A percentile compares a stretch with the other conserved stretches of the same genome.
These are phyloP conservation scores for Phytopythium montanum DNA, from an alignment of 352 stramenopile species.

Conservation along the genomic window DNA sequence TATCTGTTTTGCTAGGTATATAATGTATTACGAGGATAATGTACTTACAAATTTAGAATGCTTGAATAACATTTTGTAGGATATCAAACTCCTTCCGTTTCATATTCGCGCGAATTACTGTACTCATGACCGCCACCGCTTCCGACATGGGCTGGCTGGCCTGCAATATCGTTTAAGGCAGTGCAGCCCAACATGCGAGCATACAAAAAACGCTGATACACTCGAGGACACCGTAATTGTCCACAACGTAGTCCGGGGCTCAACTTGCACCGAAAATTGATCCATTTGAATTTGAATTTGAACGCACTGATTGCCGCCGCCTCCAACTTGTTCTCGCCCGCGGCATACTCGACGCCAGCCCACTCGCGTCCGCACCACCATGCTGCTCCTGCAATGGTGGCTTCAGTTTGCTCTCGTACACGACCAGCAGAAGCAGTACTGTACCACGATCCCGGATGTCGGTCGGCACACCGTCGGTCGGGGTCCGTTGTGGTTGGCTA, in stretches of 20 bases:
- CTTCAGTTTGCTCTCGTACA: background rate
- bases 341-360: background rate
- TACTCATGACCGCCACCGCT: too few relatives aligned
- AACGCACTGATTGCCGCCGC: background rate
- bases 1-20: too few relatives aligned
- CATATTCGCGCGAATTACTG: too few relatives aligned
- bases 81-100: too few relatives aligned
- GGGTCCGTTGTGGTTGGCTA: background rate
- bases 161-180: too few relatives aligned
- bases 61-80: too few relatives aligned
- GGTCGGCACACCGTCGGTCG: background rate
- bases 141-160: too few relatives aligned
- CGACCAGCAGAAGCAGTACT: background rate
- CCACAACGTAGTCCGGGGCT: background rate
- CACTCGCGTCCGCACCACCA: background rate
- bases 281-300: too few relatives aligned
- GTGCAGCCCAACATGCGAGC: too few relatives aligned
- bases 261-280: background rate
- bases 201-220: background rate
- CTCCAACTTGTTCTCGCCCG: background rate
- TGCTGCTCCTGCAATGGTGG: background rate
- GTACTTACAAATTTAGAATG: too few relatives aligned
- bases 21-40: too few relatives aligned
- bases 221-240: background rate
- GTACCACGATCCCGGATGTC: slow-evolving; percentile 1